A percentile compares a stretch with the other conserved stretches of the same genome.
Evolutionary conservation across 2,329 filamentous ascomycete genomes (phyloP).

Genomic region (Neoarthrinium moseri): DNA sequence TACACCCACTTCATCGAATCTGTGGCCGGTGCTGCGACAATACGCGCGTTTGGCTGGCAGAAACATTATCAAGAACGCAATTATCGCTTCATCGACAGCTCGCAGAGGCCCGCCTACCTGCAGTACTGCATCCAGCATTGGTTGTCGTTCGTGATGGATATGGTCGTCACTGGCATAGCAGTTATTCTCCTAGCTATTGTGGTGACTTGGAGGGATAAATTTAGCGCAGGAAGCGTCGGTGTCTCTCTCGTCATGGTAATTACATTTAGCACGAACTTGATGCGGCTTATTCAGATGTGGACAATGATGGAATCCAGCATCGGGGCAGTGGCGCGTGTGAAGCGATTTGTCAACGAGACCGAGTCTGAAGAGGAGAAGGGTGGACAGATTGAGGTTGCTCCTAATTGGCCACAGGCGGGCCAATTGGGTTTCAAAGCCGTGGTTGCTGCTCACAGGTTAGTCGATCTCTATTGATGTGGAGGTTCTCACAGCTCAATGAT

Average conservation of each 20-base stretch:
- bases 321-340: constrained; percentile 17
- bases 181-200: constrained; percentile 25
- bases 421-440: background rate
- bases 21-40: constrained; percentile 11
- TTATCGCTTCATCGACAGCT: constrained; percentile 11
- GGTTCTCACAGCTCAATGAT: background rate
- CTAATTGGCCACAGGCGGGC: constrained; percentile 8
- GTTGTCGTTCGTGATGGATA: constrained; percentile 30
- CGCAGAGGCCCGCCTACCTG: constrained; percentile 32
- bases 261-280: constrained; percentile 29
- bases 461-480: background rate
- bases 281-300: constrained; percentile 29
- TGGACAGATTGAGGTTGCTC: background rate
- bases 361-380: constrained; percentile 4
- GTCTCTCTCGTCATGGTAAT: constrained; percentile 37
- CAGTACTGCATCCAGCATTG: constrained; percentile 31
- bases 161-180: constrained; percentile 28
- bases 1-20: constrained; percentile 29
- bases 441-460: background rate
- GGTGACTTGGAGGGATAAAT: constrained; percentile 14
- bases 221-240: constrained; percentile 19
- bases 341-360: constrained; percentile 3
- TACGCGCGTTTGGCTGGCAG: constrained; percentile 10
- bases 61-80: constrained; percentile 6
- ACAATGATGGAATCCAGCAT: constrained; percentile 28